Percentiles rank a stretch among this genome's conserved stretches.
Evolutionary conservation across 306 rosid species (phyloP).

Genomic region (Carpinus fangiana): DNA sequence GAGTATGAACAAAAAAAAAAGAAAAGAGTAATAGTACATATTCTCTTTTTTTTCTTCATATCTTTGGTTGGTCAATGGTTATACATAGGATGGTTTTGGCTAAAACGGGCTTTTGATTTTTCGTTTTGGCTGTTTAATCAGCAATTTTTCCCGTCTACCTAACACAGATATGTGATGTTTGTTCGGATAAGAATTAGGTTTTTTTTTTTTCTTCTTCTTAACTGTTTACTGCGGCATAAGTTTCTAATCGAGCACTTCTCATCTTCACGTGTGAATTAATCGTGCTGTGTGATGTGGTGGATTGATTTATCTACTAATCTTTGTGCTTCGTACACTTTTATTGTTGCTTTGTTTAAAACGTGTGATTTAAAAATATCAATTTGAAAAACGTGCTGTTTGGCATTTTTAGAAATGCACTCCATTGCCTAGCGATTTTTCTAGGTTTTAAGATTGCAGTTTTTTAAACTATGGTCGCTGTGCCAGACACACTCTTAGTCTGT

Average conservation of each 20-base stretch:
- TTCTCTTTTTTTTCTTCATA: constrained; percentile 23
- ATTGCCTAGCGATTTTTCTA: too few relatives aligned
- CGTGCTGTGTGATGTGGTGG: not conserved
- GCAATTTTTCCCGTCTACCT: constrained; percentile 29
- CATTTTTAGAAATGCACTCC: too few relatives aligned
- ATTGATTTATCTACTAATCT: not conserved
- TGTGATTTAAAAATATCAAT: too few relatives aligned
- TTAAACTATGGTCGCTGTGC: too few relatives aligned
- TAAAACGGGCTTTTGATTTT: constrained; percentile 5
- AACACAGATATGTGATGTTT: constrained; percentile 21
- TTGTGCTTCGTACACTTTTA: too few relatives aligned
- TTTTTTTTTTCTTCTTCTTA: constrained; percentile 10
- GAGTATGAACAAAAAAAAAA: constrained; percentile 19
- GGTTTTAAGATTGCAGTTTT: too few relatives aligned
- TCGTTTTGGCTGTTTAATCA: constrained; percentile 21
- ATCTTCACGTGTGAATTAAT: constrained; percentile 4
- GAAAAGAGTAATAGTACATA: constrained; percentile 65
- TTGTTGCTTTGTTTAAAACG: too few relatives aligned
- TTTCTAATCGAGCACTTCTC: constrained; percentile 10
- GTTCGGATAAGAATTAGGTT: constrained; percentile 31
- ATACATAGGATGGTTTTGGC: constrained; percentile 42
- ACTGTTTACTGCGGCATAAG: constrained; percentile 14
- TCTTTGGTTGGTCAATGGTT: constrained; percentile 24
- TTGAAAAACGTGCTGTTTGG: too few relatives aligned
- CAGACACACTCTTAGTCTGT: too few relatives aligned